Percentiles rank a stretch among this genome's conserved stretches.
phyloP scores from a whole-genome alignment of 805 yeast species.

The Saccharomycopsis sp. region DNA sequence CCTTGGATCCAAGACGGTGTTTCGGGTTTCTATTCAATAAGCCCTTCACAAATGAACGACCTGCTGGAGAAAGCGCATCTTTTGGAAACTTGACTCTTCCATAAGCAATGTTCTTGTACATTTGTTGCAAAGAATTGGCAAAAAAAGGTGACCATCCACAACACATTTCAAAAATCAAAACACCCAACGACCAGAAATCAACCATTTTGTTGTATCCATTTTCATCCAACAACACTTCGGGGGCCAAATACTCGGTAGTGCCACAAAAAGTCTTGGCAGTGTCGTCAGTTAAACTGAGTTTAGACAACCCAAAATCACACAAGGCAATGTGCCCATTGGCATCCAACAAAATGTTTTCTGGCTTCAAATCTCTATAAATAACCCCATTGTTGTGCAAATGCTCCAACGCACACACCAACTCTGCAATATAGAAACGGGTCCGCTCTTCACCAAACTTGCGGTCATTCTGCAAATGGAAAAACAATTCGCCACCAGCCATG shows the following conservation, averaged over 20 bases:
- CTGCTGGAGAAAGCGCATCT: conserved; percentile 87
- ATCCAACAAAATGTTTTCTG: conserved; percentile 90
- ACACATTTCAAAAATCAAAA: conserved; percentile 95
- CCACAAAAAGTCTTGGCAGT: conserved; percentile 98
- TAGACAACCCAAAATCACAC: conserved; percentile 94
- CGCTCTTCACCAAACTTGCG: conserved; percentile 89
- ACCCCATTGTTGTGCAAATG: conserved; percentile 93
- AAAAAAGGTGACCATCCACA: conserved; percentile 99
- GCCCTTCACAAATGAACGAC: conserved; percentile 93
- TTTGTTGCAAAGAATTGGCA: conserved; percentile 88
- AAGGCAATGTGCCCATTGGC: conserved; percentile 96
- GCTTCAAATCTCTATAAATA: conserved; percentile 93
- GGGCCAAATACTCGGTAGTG: conserved; percentile 96
- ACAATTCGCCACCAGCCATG: conserved; percentile 97
- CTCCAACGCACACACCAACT: conserved; percentile 84
- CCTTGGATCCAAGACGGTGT: conserved; percentile 84
- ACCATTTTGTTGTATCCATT: conserved; percentile 98
- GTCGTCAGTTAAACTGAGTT: conserved; percentile 77
- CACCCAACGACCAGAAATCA: conserved; percentile 98
- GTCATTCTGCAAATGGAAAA: conserved; percentile 95
- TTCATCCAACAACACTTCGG: conserved; percentile 91
- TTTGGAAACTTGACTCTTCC: conserved; percentile 97
- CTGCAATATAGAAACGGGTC: conserved; percentile 96
- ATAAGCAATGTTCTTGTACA: conserved; percentile 98
- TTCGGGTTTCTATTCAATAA: conserved; percentile 90